Evolutionary conservation across 2,329 filamentous ascomycete genomes (phyloP).

Genomic region (Aspergillus latus): DNA sequence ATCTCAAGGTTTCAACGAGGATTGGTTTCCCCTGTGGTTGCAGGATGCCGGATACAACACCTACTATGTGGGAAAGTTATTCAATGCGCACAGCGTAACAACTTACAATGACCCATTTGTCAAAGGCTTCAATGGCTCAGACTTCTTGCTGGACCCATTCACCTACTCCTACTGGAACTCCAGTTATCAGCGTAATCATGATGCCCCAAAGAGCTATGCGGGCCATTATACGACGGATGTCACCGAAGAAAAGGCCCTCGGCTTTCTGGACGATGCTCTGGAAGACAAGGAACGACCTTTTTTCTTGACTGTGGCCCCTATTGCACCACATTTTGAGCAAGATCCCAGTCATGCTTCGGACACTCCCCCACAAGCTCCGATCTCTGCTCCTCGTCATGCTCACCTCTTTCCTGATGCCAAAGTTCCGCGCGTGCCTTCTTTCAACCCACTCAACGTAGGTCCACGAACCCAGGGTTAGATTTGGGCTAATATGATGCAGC

Average conservation of each 20-base stretch:
- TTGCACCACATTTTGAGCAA: slow-evolving; percentile 63
- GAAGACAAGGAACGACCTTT: slow-evolving; percentile 56
- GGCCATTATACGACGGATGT: slow-evolving; percentile 60
- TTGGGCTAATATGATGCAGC: slow-evolving; percentile 47
- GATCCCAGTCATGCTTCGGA: slow-evolving; percentile 7
- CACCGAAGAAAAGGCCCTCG: slow-evolving; percentile 56
- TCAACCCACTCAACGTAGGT: not conserved
- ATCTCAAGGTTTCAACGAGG: slow-evolving; percentile 62
- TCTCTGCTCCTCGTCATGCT: slow-evolving; percentile 61
- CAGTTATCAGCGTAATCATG: slow-evolving; percentile 59
- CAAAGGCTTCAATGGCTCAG: slow-evolving; percentile 60
- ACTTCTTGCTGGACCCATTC: slow-evolving; percentile 63
- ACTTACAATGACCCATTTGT: slow-evolving; percentile 62
- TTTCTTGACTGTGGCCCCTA: slow-evolving; percentile 65
- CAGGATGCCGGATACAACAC: slow-evolving; percentile 65
- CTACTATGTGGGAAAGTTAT: slow-evolving; percentile 69
- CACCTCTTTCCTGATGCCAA: slow-evolving; percentile 60
- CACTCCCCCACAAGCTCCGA: slow-evolving; percentile 53
- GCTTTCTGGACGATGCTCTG: slow-evolving; percentile 62
- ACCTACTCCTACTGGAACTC: slow-evolving; percentile 67
- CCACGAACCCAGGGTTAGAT: slow-evolving; percentile 13
- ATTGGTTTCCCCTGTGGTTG: slow-evolving; percentile 71
- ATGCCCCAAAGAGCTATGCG: slow-evolving; percentile 53
- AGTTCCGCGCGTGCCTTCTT: slow-evolving; percentile 56
- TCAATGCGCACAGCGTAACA: slow-evolving; percentile 61